Evolutionary conservation across 2,329 filamentous ascomycete species (phyloP).

Genomic region (Emergomyces orientalis): DNA sequence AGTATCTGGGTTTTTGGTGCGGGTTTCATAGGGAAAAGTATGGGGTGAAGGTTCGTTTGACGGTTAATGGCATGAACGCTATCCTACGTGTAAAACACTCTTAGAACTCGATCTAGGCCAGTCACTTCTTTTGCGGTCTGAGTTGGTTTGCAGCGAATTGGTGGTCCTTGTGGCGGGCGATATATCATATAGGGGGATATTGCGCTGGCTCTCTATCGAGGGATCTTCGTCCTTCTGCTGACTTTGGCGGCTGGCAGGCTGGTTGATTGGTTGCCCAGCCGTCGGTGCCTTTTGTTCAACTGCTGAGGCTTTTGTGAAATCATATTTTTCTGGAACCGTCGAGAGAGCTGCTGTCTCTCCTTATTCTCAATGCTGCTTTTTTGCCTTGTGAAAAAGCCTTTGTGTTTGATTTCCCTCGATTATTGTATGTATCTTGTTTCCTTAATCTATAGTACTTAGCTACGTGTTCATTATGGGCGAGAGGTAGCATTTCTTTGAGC

Average conservation of each 20-base stretch:
- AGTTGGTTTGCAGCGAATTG: too few species aligned
- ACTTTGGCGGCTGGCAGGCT: neutral
- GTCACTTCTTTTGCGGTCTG: too few species aligned
- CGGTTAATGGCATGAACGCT: neutral
- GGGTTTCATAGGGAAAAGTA: neutral
- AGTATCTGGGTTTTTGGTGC: neutral
- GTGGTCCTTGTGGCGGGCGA: too few species aligned
- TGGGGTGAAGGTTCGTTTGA: neutral
- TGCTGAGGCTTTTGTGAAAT: neutral
- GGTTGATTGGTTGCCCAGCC: neutral
- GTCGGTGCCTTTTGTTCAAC: neutral
- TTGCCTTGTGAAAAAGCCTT: neutral
- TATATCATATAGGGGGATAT: too few species aligned
- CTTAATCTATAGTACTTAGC: neutral
- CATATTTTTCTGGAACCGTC: neutral
- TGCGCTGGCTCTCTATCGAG: too few species aligned
- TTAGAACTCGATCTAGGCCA: too few species aligned
- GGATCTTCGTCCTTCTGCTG: neutral
- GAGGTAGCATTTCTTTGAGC: neutral
- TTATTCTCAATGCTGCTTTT: neutral
- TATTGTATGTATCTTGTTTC: neutral
- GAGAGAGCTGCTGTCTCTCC: neutral
- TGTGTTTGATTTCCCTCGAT: neutral
- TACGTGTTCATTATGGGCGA: too few species aligned
- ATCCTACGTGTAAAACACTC: too few species aligned